Conservation (phyloP, 345 rosid species). For the Gossypium arboreum region DNA sequence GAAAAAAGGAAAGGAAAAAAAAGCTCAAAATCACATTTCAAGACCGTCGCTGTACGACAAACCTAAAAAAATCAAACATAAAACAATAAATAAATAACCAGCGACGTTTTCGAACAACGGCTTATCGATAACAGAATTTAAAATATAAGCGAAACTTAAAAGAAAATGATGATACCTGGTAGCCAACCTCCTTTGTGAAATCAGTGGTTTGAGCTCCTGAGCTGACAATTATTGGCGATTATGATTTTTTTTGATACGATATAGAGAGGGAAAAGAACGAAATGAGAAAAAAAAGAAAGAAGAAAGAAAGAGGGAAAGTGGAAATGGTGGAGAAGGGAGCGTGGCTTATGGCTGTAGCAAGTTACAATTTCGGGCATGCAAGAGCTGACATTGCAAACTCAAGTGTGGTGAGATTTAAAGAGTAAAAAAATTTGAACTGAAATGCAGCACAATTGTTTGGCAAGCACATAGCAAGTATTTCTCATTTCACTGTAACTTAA, state of each 20-base stretch:
- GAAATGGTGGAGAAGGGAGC: slow-evolving; percentile 25
- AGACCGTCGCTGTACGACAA: slow-evolving; percentile 13
- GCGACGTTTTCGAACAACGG: neutral
- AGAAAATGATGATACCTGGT: slow-evolving; percentile 14
- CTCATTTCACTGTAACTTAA: no score
- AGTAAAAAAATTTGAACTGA: no score
- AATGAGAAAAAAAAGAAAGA: neutral
- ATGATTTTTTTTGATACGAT: neutral
- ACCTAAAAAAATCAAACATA: slow-evolving; percentile 11
- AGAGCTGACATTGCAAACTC: slow-evolving; percentile 27
- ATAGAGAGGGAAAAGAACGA: neutral
- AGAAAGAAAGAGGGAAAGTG: slow-evolving; percentile 12
- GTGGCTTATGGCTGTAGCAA: slow-evolving; percentile 28
- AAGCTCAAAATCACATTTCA: neutral
- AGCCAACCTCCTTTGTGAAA: neutral
- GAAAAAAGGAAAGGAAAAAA: no score
- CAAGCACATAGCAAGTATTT: no score
- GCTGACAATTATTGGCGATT: neutral
- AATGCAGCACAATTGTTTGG: no score
- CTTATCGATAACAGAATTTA: slow-evolving; percentile 2
- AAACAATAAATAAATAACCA: neutral
- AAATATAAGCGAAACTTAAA: neutral
- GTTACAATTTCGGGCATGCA: slow-evolving; percentile 25
- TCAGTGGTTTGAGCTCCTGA: slow-evolving; percentile 5
- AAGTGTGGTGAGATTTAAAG: no score